A percentile compares a stretch with the other conserved stretches of the same genome.
These are phyloP conservation scores for Fistulifera pelliculosa DNA, from an alignment of 108 stramenopile species.

Conservation along the genomic window DNA sequence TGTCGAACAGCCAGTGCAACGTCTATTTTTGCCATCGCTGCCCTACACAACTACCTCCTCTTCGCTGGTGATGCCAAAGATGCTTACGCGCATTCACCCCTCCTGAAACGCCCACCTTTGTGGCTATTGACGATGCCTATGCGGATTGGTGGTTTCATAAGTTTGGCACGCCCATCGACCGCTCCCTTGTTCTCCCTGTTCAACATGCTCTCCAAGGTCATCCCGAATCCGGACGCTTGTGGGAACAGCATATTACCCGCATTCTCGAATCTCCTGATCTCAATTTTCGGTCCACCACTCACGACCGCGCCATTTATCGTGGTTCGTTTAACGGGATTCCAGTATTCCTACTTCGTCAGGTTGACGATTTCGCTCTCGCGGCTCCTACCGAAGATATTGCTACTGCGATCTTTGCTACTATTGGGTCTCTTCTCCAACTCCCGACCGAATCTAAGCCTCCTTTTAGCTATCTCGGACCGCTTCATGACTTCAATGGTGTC, in stretches of 20 bases:
- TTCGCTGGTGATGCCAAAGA: conserved; percentile 26
- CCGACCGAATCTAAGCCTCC: too few species aligned
- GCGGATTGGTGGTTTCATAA: conserved; percentile 17
- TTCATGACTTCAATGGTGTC: conserved; percentile 22
- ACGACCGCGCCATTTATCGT: conserved; percentile 25
- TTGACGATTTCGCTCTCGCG: conserved; percentile 35
- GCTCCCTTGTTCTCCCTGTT: conserved; percentile 13
- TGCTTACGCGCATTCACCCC: conserved; percentile 26
- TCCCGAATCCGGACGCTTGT: conserved; percentile 20
- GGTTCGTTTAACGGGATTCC: conserved; percentile 10
- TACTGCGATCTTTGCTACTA: neutral
- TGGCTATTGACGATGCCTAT: conserved; percentile 22
- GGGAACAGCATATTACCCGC: conserved; percentile 12
- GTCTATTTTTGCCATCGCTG: conserved; percentile 23
- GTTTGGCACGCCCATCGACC: conserved; percentile 6
- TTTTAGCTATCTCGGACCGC: too few species aligned
- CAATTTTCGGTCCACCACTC: conserved; percentile 21
- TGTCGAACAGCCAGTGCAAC: conserved; percentile 22
- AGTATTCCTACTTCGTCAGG: conserved; percentile 29
- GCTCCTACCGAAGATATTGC: conserved; percentile 4
- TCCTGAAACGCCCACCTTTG: conserved; percentile 17
- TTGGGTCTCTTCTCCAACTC: too few species aligned
- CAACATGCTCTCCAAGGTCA: conserved; percentile 20
- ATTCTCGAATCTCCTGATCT: conserved; percentile 20
- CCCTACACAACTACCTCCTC: conserved; percentile 8